Evolutionary conservation across 140 eudicot species (phyloP).

Genomic region (Anethum foeniculum): DNA sequence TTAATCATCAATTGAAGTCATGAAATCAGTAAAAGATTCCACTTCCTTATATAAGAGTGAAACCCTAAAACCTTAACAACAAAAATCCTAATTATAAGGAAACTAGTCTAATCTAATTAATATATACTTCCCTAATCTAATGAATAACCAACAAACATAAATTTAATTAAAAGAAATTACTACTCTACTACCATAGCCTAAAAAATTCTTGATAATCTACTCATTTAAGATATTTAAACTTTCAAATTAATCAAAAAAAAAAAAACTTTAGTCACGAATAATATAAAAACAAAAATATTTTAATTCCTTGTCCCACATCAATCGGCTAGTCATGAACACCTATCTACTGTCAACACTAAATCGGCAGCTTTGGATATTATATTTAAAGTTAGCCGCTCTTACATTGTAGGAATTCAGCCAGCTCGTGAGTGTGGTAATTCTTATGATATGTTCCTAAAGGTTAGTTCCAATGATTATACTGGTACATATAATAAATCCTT

Average conservation of each 20-base stretch:
- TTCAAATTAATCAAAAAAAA: too few relatives aligned
- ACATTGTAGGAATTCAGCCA: not conserved
- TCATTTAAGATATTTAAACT: not conserved
- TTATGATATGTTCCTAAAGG: not conserved
- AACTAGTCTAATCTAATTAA: not conserved
- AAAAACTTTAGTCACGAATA: not conserved
- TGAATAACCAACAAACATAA: too few relatives aligned
- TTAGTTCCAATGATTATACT: too few relatives aligned
- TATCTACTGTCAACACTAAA: not conserved
- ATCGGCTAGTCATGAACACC: not conserved
- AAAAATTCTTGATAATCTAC: not conserved
- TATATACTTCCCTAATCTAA: not conserved
- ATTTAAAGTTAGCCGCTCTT: too few relatives aligned
- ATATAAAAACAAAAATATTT: not conserved
- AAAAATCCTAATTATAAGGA: not conserved
- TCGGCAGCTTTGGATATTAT: not conserved
- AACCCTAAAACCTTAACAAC: not conserved
- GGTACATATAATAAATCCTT: not conserved
- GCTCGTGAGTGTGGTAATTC: not conserved
- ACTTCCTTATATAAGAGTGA: not conserved
- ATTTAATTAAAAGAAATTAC: too few relatives aligned
- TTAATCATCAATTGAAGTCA: not conserved
- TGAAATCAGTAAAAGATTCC: not conserved
- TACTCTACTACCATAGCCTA: not conserved
- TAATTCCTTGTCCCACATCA: not conserved